A percentile compares a stretch with the other conserved stretches of the same genome.
Evolutionary conservation across 768 basidiomycete species (phyloP).

Genomic region (Filobasidium floriforme): DNA sequence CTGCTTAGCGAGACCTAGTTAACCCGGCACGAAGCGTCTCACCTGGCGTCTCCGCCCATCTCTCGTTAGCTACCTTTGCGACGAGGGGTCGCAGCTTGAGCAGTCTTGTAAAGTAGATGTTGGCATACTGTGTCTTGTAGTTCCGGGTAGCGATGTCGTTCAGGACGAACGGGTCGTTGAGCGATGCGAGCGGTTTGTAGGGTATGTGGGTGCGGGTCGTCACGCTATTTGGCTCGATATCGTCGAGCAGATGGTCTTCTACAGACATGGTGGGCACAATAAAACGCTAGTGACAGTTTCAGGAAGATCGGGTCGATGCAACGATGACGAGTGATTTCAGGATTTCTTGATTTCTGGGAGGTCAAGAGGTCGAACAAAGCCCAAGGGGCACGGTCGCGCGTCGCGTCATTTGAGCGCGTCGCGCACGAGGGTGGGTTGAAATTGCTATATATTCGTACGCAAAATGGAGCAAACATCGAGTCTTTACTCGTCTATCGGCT

Average conservation of each 20-base stretch:
- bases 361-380: no score
- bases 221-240: neutral
- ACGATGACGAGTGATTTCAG: no score
- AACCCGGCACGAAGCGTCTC: conserved; percentile 12
- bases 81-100: conserved; percentile 52
- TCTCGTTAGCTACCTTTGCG: conserved; percentile 50
- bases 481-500: conserved; percentile 6
- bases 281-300: no score
- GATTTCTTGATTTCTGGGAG: no score
- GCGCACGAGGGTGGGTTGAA: no score
- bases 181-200: conserved; percentile 28
- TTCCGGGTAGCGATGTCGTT: conserved; percentile 42
- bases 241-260: neutral
- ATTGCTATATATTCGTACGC: no score
- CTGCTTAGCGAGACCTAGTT: neutral
- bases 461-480: no score
- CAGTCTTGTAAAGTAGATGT: conserved; percentile 62
- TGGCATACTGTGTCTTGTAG: conserved; percentile 65
- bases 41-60: conserved; percentile 52
- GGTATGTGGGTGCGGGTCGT: conserved; percentile 4
- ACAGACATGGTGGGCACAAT: no score
- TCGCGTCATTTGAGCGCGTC: no score
- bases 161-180: conserved; percentile 37
- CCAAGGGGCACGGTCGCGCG: no score
- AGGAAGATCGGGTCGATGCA: no score